Evolutionary conservation across 768 basidiomycete genomes (phyloP), one percentile per base, ranked within the genome.

Genomic region (Artomyces pyxidatus): DNA sequence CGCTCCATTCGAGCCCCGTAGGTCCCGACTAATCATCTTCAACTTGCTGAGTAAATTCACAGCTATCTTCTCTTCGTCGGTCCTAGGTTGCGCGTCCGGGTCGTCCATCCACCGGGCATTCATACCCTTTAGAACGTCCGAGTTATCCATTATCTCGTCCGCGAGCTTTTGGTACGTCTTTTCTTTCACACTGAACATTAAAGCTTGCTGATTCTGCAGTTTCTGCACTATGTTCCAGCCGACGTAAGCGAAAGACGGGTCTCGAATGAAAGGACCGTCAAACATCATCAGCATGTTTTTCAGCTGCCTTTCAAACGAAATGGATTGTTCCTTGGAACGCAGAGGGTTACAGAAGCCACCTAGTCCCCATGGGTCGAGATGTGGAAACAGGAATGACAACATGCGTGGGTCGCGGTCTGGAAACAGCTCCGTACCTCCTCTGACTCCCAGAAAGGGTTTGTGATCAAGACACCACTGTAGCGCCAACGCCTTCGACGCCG

Each of bases 351-450:
- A 66, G 51, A 71, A 68, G 1, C 73, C 72, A 1, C 73, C 71
- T 19, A 66, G 51, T 0, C 74, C 70, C 56, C 65, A 74, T 0
- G 72, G 72, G 58, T 66, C 74, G 0, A 76, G 45, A 0, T 69
- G 68, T 2, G 73, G 71, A 56, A 68, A 74, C 16, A 71, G 63
- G 50, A 58, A 62, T 1, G 71, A 70, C 39, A 75, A 68, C n/a
- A 74, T 37, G 7, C 37, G 6, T 1, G 65, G 64, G 51, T 73
- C 69, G 26, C 50, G 50, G 7, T 40, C 39, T 2, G 39, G 17
- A 6, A 40, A 40, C 3, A 40, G 6, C n/a, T 19, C 17, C n/a
- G 27, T 3, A 16, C 44, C 44, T 21, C 28, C 29, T n/a, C 21
- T 3, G 3, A 35, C n/a, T 30, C 16, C 4, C 10, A 45, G 9